phyloP scores from a whole-genome alignment of 139 green algal species.

The Auxenochlorella protothecoides region DNA sequence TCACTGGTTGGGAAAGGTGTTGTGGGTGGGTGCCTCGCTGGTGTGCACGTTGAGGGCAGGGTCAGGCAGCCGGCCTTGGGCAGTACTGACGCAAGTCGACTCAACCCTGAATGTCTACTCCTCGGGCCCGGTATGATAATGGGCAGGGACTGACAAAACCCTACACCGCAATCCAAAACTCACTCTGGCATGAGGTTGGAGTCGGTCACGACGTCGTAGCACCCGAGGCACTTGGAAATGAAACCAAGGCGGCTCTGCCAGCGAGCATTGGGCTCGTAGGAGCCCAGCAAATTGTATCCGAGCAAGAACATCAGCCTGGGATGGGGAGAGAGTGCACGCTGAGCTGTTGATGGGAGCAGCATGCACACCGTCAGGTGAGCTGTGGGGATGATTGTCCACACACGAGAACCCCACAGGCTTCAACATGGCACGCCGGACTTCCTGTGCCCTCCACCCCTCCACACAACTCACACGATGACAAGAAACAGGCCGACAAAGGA shows the following conservation, averaged over 20 bases:
- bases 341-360: no score
- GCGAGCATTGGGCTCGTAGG: background rate
- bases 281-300: background rate
- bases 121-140: no score
- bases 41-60: background rate
- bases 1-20: no score
- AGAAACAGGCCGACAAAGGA: background rate
- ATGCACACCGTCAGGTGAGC: no score
- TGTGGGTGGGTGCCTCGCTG: background rate
- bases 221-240: background rate
- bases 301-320: background rate
- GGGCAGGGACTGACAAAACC: background rate
- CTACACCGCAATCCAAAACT: background rate
- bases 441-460: no score
- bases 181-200: background rate
- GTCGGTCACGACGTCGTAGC: background rate
- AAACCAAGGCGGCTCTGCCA: conserved; percentile 1
- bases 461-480: background rate
- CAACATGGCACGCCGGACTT: background rate
- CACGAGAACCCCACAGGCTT: background rate
- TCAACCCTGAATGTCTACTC: no score
- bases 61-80: no score
- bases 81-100: no score
- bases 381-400: no score
- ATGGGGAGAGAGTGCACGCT: no score